phyloP scores from a whole-genome alignment of 1,284 basidiomycete genomes.

The Microbotryum violaceum region DNA sequence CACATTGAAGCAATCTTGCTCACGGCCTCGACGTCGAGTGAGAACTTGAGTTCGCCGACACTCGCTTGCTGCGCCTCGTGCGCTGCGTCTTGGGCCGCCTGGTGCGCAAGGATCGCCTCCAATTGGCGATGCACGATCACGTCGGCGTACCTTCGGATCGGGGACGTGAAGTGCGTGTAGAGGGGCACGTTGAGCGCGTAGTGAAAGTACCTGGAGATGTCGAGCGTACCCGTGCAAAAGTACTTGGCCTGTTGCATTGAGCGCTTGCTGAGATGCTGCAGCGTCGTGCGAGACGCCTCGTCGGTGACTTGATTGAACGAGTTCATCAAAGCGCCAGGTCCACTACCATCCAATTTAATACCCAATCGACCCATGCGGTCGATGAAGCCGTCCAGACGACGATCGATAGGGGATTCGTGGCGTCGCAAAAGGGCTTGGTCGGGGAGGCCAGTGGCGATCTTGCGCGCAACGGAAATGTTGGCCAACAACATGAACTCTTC shows the following conservation, averaged over 20 bases:
- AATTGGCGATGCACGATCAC: constrained; percentile 94
- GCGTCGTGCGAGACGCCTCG: constrained; percentile 54
- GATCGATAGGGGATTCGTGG: constrained; percentile 85
- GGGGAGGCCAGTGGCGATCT: constrained; percentile 85
- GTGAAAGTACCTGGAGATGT: constrained; percentile 95
- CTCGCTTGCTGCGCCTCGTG: not conserved
- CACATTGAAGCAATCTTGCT: constrained; percentile 96
- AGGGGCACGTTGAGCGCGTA: constrained; percentile 84
- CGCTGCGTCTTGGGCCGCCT: not conserved
- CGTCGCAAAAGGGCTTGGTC: constrained; percentile 91
- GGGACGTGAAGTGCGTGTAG: constrained; percentile 87
- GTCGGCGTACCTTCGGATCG: constrained; percentile 62
- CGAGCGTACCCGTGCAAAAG: constrained; percentile 97
- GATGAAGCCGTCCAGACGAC: constrained; percentile 68
- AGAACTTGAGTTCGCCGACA: constrained; percentile 67
- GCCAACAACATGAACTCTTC: constrained; percentile 97
- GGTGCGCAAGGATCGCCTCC: constrained; percentile 62
- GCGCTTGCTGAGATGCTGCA: constrained; percentile 30
- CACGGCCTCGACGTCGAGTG: constrained; percentile 92
- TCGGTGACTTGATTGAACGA: constrained; percentile 69
- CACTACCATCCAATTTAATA: constrained; percentile 69
- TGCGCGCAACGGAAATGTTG: constrained; percentile 82
- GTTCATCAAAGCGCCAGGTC: constrained; percentile 71
- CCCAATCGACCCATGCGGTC: constrained; percentile 77
- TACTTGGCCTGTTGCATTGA: constrained; percentile 89